Conservation (phyloP, 75 land plant species). For the Selaginella tamariscina region DNA sequence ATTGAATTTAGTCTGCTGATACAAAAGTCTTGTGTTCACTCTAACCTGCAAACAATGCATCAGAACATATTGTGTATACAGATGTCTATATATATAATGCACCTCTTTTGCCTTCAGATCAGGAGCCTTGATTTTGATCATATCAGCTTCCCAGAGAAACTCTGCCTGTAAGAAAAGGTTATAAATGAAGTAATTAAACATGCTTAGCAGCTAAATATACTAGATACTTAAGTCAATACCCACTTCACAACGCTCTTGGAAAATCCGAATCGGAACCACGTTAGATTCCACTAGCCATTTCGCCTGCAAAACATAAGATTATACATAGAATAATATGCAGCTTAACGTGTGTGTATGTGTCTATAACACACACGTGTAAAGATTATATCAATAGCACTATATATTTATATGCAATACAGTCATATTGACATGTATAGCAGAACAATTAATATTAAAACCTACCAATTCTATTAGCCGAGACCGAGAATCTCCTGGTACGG, state of each 20-base stretch:
- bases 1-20: constrained; percentile 99
- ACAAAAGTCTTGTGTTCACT: constrained; percentile 90
- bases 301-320: constrained; percentile 34
- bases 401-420: background rate
- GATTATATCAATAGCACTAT: background rate
- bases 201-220: too few relatives aligned
- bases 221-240: too few relatives aligned
- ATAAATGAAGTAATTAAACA: background rate
- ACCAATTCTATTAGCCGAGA: constrained; percentile 76
- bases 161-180: constrained; percentile 59
- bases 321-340: constrained; percentile 7
- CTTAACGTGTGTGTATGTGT: background rate
- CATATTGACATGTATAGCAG: background rate
- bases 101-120: constrained; percentile 96
- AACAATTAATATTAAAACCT: constrained; percentile 7
- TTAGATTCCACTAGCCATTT: constrained; percentile 79
- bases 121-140: constrained; percentile 84
- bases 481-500: constrained; percentile 69
- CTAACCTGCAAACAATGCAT: constrained; percentile 55
- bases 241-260: constrained; percentile 98
- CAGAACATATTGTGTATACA: background rate
- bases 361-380: background rate
- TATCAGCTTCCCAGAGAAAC: constrained; percentile 90
- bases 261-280: constrained; percentile 56
- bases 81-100: too few relatives aligned